A percentile compares a stretch with the other conserved stretches of the same genome.
phyloP scores from a whole-genome alignment of 176 grass and related monocot genomes.

The Elymus sibiricus region DNA sequence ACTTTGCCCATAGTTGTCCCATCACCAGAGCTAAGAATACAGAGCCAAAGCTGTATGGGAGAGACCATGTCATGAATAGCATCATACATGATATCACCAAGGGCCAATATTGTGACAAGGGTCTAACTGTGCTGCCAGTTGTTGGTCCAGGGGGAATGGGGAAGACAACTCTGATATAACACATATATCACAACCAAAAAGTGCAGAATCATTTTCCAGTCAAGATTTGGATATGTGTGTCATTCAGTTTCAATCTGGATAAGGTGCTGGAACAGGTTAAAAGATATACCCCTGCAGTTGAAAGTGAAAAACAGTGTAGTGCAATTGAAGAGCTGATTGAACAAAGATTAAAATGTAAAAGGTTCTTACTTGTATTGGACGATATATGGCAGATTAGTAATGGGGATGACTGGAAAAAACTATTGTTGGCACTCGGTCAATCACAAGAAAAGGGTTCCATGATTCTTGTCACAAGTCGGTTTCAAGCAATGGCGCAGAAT shows the following conservation, averaged over 20 bases:
- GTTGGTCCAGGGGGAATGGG: conserved; percentile 37
- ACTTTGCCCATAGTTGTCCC: background rate
- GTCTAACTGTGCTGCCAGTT: conserved; percentile 19
- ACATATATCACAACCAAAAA: background rate
- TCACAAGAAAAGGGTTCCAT: too few species aligned
- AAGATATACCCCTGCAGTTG: fast-evolving
- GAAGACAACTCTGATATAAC: conserved; percentile 42
- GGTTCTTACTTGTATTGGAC: too few species aligned
- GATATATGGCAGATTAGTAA: too few species aligned
- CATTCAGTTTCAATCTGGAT: background rate
- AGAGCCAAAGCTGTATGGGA: conserved; percentile 22
- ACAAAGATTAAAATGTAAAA: too few species aligned
- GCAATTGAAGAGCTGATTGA: too few species aligned
- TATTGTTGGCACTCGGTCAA: too few species aligned
- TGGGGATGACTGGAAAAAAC: too few species aligned
- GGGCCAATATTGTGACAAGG: background rate
- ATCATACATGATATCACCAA: background rate
- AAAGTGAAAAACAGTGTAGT: background rate
- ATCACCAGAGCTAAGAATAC: background rate
- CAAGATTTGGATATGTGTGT: background rate
- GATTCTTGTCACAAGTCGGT: too few species aligned
- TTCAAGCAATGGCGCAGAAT: too few species aligned
- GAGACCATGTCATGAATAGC: background rate
- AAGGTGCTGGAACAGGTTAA: background rate
- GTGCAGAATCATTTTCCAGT: background rate